These are phyloP conservation scores for Coemansia sp. DNA, from an alignment of 192 early-diverging fungal species.

Conservation along the genomic window DNA sequence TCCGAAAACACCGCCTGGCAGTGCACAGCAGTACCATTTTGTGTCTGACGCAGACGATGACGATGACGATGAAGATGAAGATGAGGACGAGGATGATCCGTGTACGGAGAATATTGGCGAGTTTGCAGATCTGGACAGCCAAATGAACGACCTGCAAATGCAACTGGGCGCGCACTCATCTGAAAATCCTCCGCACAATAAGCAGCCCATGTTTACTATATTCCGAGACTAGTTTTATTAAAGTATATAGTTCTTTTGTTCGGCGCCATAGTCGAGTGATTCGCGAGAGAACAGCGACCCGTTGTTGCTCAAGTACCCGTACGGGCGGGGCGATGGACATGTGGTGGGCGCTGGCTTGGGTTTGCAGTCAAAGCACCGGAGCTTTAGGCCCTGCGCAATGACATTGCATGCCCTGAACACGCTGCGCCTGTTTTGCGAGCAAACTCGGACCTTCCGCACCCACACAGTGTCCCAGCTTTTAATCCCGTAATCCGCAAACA, in stretches of 20 bases:
- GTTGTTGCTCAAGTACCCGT: slow-evolving; percentile 9
- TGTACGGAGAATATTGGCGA: slow-evolving; percentile 51
- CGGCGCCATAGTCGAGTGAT: slow-evolving; percentile 1
- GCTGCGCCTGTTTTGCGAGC: not conserved
- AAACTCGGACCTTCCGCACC: not conserved
- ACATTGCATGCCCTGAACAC: not conserved
- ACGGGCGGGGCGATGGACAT: not conserved
- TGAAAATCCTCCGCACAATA: no score
- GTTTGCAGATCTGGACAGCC: slow-evolving; percentile 40
- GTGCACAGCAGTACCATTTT: not conserved
- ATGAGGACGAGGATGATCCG: slow-evolving; percentile 42
- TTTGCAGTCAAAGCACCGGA: no score
- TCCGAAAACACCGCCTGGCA: slow-evolving; percentile 9
- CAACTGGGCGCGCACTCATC: slow-evolving; percentile 11
- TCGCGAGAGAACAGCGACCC: slow-evolving; percentile 2
- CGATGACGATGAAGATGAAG: slow-evolving; percentile 25
- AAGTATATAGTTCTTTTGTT: slow-evolving; percentile 4
- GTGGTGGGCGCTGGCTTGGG: no score
- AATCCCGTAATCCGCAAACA: slow-evolving; percentile 27
- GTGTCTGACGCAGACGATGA: slow-evolving; percentile 18
- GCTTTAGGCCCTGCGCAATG: no score
- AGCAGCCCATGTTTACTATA: slow-evolving; percentile 11
- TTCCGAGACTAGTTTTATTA: slow-evolving; percentile 16
- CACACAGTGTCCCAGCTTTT: slow-evolving; percentile 31
- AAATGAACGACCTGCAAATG: slow-evolving; percentile 49